Conservation (phyloP, 345 rosid species). For the Excoecaria agallocha region DNA sequence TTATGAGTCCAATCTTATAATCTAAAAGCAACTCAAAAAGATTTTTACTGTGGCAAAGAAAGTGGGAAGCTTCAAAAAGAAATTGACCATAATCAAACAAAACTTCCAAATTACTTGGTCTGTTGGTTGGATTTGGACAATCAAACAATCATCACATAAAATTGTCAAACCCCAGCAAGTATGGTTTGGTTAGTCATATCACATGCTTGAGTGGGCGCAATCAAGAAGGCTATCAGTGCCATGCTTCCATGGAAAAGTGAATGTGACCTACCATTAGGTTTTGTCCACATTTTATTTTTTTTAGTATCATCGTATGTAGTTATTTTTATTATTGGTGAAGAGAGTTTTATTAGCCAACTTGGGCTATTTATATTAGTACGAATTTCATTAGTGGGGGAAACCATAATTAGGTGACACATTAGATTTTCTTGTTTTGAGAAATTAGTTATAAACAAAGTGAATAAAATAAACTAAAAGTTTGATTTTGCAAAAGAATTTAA, state of each 20-base stretch:
- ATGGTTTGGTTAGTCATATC: slow-evolving; percentile 7
- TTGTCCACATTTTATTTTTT: slow-evolving; percentile 20
- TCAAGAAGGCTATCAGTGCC: slow-evolving; percentile 14
- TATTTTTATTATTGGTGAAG: not conserved
- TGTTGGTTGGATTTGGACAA: slow-evolving; percentile 5
- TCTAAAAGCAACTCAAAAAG: not conserved
- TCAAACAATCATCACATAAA: slow-evolving; percentile 6
- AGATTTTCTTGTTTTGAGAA: not conserved
- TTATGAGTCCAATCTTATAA: not conserved
- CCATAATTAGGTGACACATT: slow-evolving; percentile 6
- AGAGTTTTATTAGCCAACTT: not conserved
- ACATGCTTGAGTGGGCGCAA: slow-evolving; percentile 11
- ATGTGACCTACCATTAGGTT: slow-evolving; percentile 32
- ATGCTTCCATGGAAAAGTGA: slow-evolving; percentile 23
- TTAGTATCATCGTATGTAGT: not conserved
- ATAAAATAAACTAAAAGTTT: not conserved
- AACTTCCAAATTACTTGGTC: not conserved
- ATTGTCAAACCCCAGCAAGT: slow-evolving; percentile 18
- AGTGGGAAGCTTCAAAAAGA: not conserved
- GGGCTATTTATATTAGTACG: not conserved
- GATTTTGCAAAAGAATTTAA: no score
- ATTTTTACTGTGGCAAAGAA: not conserved
- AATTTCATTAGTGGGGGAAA: not conserved
- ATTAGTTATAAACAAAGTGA: not conserved
- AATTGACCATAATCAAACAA: slow-evolving; percentile 8